Evolutionary conservation across 306 rosid genomes (phyloP).

Genomic region (Canavalia ensiformis): DNA sequence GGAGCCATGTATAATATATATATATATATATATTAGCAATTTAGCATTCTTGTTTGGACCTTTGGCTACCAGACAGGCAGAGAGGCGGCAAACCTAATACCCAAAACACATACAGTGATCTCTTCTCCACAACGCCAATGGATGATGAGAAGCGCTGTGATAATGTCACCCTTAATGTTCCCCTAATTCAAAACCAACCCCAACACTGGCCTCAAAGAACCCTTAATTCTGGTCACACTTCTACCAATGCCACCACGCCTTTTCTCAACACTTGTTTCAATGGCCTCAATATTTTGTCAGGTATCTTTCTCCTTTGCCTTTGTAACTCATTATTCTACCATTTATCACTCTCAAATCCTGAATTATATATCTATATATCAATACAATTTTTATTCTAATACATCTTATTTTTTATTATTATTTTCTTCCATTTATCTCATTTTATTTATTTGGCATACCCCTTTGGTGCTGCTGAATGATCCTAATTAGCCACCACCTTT

Average conservation of each 20-base stretch:
- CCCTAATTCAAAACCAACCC: conserved; percentile 22
- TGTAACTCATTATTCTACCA: not conserved
- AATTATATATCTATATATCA: no score
- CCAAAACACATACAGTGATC: not conserved
- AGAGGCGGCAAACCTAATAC: not conserved
- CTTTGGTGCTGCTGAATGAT: not conserved
- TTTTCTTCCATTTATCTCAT: no score
- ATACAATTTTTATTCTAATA: no score
- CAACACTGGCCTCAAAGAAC: not conserved
- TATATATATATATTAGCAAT: no score
- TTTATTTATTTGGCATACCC: not conserved
- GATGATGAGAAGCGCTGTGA: conserved; percentile 1
- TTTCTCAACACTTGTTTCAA: conserved; percentile 50
- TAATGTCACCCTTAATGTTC: conserved; percentile 13
- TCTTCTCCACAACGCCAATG: not conserved
- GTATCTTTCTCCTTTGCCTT: not conserved
- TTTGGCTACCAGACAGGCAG: not conserved
- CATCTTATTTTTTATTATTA: no score
- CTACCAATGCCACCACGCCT: not conserved
- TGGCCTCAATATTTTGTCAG: conserved; percentile 56
- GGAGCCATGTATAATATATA: no score
- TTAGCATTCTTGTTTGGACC: not conserved
- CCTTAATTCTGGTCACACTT: not conserved
- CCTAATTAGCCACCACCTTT: not conserved
- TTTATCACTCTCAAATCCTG: not conserved